These are phyloP conservation scores for Pythium utonaiense DNA, from an alignment of 352 stramenopile genomes.

Conservation along the genomic window DNA sequence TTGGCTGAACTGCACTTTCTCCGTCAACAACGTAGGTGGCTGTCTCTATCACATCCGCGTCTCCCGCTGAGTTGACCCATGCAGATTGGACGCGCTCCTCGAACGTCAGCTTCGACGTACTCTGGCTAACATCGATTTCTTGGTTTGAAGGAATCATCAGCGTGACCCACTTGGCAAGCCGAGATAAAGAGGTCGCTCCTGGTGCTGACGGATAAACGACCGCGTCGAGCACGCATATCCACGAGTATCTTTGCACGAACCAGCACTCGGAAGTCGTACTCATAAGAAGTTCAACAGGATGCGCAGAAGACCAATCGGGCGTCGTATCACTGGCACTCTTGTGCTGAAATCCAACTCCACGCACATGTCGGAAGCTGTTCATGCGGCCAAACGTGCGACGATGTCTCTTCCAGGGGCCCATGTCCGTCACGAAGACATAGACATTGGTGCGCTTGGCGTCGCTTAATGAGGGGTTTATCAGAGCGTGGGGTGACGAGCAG, in stretches of 20 bases:
- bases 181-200: not conserved
- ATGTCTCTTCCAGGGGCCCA: slow-evolving; percentile 17
- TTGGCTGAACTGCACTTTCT: not conserved
- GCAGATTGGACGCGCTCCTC: not conserved
- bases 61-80: not conserved
- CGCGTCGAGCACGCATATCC: slow-evolving; percentile 2
- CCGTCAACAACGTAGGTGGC: not conserved
- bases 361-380: slow-evolving; percentile 13
- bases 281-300: slow-evolving; percentile 15
- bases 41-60: not conserved
- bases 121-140: no score
- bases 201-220: not conserved
- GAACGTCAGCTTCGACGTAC: not conserved
- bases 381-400: not conserved
- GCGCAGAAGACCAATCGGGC: slow-evolving; percentile 8
- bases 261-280: slow-evolving; percentile 6
- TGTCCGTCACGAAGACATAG: slow-evolving; percentile 20
- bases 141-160: not conserved
- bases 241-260: slow-evolving; percentile 11
- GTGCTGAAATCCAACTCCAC: slow-evolving; percentile 11
- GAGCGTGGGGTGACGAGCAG: not conserved
- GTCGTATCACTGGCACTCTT: not conserved
- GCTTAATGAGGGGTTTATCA: no score
- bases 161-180: not conserved
- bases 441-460: not conserved